These are phyloP conservation scores for Miamiensis avidus DNA, from an alignment of 169 alveolate species.

Conservation along the genomic window DNA sequence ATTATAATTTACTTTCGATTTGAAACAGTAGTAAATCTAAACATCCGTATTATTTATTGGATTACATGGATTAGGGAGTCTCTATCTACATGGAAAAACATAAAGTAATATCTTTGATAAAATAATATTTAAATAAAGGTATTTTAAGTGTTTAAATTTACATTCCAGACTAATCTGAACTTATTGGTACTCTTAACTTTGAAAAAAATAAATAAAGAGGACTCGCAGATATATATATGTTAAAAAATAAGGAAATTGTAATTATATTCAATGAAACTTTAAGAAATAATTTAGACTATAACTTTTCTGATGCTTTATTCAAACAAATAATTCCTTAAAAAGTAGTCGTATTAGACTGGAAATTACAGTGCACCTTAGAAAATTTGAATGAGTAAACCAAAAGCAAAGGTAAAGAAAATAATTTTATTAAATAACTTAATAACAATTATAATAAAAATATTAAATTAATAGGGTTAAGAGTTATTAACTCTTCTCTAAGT, in stretches of 20 bases:
- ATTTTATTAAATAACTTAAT: background rate
- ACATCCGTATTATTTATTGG: background rate
- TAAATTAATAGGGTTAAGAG: background rate
- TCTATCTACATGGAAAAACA: too few relatives aligned
- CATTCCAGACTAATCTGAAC: background rate
- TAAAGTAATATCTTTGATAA: background rate
- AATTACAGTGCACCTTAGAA: background rate
- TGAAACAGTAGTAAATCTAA: background rate
- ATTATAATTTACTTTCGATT: background rate
- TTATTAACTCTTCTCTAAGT: background rate
- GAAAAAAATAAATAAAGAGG: background rate
- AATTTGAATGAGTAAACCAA: too few relatives aligned
- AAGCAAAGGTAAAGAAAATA: background rate
- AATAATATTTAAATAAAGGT: too few relatives aligned
- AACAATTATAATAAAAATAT: too few relatives aligned
- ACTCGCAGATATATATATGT: background rate
- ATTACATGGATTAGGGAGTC: background rate
- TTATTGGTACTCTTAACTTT: background rate
- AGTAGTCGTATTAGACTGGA: background rate
- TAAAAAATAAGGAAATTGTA: background rate
- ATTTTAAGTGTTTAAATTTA: too few relatives aligned
- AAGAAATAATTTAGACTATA: background rate
- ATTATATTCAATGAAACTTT: background rate
- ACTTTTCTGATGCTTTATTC: background rate
- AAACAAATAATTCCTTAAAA: too few relatives aligned